phyloP scores from a whole-genome alignment of 148 eudicot genomes.

The Salicornia ramosissima region DNA sequence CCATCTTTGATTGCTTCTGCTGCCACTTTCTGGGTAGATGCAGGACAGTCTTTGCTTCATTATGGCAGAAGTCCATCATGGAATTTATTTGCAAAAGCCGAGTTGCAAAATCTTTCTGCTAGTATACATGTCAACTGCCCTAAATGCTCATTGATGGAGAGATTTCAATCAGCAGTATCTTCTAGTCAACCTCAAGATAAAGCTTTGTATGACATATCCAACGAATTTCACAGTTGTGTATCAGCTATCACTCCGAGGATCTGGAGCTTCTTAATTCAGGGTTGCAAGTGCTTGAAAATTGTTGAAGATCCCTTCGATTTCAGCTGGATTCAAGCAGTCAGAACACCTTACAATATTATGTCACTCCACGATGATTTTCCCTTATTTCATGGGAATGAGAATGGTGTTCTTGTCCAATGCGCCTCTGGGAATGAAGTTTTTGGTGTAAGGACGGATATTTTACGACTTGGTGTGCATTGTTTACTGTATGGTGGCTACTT shows the following conservation, averaged over 20 bases:
- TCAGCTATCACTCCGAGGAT: constrained; percentile 28
- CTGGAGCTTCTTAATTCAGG: constrained; percentile 41
- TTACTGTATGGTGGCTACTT: constrained; percentile 47
- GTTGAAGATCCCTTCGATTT: constrained; percentile 49
- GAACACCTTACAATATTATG: constrained; percentile 4
- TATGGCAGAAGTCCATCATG: constrained; percentile 32
- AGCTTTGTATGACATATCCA: constrained; percentile 25
- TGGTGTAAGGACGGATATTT: constrained; percentile 17
- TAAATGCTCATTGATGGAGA: constrained; percentile 29
- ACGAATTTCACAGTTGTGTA: constrained; percentile 32
- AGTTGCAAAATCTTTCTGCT: constrained; percentile 4
- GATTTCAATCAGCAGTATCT: constrained; percentile 17
- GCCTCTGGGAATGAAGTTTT: constrained; percentile 5
- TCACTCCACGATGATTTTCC: background rate
- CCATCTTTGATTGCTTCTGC: constrained; percentile 39
- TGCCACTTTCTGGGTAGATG: constrained; percentile 52
- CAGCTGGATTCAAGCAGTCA: constrained; percentile 33
- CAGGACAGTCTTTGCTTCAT: constrained; percentile 48
- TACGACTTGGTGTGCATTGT: constrained; percentile 53
- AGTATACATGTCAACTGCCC: constrained; percentile 14
- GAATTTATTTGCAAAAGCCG: constrained; percentile 15
- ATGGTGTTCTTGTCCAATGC: background rate
- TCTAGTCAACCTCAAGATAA: constrained; percentile 13
- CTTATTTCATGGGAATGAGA: background rate
- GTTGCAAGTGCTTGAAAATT: constrained; percentile 25